Percentiles rank a stretch among this genome's conserved stretches.
Conservation (phyloP, 805 yeast species). For the Zygotorulaspora sp. region DNA sequence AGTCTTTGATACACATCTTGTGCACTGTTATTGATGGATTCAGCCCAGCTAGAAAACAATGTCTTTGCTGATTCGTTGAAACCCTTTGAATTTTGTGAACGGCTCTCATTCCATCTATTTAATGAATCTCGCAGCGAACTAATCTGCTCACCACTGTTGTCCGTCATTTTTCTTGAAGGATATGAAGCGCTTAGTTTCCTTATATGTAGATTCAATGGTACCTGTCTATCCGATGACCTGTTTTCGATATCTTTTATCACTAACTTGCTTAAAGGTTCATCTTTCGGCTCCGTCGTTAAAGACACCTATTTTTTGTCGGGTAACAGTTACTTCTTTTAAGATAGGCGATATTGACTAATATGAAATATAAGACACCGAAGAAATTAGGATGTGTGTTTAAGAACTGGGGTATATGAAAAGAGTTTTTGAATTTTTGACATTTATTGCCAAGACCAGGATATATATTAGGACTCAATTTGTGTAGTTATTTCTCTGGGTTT, state of each 20-base stretch:
- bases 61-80: constrained; percentile 37
- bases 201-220: not conserved
- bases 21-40: constrained; percentile 37
- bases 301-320: not conserved
- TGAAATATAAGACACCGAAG: no score
- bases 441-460: no score
- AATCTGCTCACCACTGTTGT: constrained; percentile 17
- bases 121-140: constrained; percentile 38
- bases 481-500: no score
- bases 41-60: constrained; percentile 38
- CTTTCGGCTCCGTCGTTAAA: not conserved
- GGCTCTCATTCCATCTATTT: constrained; percentile 37
- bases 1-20: constrained; percentile 60
- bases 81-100: constrained; percentile 25
- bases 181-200: no score
- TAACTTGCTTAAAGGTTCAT: no score
- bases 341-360: no score
- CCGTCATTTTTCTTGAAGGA: constrained; percentile 14
- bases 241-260: no score
- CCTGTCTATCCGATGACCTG: not conserved
- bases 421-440: no score
- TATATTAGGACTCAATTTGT: no score
- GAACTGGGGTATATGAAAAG: no score
- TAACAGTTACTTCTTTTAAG: no score
- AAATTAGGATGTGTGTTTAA: no score